phyloP scores from a whole-genome alignment of 1,139 yeast species.

The Saccharomyces pastorianus region DNA sequence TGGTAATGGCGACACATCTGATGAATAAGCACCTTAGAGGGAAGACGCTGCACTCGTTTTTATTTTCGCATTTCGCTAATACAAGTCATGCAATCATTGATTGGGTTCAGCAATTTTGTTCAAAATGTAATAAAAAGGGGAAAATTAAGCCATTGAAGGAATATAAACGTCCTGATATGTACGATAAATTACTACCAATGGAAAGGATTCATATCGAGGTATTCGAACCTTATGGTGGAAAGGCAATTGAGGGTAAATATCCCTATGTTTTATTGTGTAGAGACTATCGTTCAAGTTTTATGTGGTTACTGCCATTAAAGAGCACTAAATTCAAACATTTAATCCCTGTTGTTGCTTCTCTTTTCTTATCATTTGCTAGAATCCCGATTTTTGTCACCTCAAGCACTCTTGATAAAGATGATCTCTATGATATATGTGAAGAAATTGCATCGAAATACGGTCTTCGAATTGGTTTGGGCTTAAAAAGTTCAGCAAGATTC shows the following conservation, averaged over 20 bases:
- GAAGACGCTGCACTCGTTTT: conserved; percentile 13
- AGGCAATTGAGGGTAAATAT: conserved; percentile 22
- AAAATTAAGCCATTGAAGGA: conserved; percentile 12
- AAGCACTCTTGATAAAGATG: conserved; percentile 23
- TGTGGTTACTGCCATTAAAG: conserved; percentile 27
- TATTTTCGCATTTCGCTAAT: conserved; percentile 24
- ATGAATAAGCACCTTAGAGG: conserved; percentile 24
- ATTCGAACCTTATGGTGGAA: conserved; percentile 20
- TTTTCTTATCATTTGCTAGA: conserved; percentile 20
- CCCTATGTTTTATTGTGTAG: conserved; percentile 25
- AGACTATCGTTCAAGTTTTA: conserved; percentile 27
- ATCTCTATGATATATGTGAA: conserved; percentile 26
- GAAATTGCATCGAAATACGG: conserved; percentile 19
- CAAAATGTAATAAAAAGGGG: conserved; percentile 22
- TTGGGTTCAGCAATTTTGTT: conserved; percentile 22
- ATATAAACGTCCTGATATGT: conserved; percentile 15
- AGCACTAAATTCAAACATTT: conserved; percentile 21
- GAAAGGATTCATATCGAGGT: conserved; percentile 30
- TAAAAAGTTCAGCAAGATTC: conserved; percentile 15
- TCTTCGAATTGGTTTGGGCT: conserved; percentile 26
- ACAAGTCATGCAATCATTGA: conserved; percentile 20
- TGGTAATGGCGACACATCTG: conserved; percentile 27
- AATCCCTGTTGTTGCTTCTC: conserved; percentile 12
- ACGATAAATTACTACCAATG: conserved; percentile 20
- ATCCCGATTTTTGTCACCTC: conserved; percentile 28